A percentile compares a stretch with the other conserved stretches of the same genome.
phyloP scores from a whole-genome alignment of 2,329 filamentous ascomycete genomes.

The Xylariaceae sp. region DNA sequence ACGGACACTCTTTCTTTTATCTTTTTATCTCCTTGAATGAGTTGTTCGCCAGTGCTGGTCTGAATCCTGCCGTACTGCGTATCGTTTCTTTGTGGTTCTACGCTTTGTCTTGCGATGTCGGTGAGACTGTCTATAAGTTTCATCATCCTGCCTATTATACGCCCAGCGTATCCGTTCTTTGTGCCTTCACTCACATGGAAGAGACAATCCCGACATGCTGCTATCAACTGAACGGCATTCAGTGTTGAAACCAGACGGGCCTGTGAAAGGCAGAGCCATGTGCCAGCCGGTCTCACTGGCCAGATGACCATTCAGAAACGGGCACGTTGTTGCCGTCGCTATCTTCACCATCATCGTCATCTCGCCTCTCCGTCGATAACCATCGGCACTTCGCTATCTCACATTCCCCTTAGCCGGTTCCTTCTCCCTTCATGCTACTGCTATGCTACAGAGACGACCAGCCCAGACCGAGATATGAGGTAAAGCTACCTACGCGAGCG shows the following conservation, averaged over 20 bases:
- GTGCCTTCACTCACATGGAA: neutral
- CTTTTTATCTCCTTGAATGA: slow-evolving; percentile 6
- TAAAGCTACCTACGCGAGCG: neutral
- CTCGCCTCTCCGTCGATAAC: neutral
- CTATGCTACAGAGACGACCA: neutral
- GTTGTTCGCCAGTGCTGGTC: slow-evolving; percentile 8
- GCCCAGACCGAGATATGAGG: neutral
- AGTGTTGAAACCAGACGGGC: neutral
- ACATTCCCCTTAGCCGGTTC: neutral
- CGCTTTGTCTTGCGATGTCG: slow-evolving; percentile 3
- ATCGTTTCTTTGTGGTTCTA: slow-evolving; percentile 3
- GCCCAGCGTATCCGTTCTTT: slow-evolving; percentile 5
- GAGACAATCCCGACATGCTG: neutral
- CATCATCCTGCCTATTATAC: neutral
- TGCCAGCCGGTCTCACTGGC: neutral
- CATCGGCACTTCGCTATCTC: neutral
- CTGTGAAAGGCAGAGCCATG: neutral
- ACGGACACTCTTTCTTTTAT: too few species aligned
- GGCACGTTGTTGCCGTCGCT: neutral
- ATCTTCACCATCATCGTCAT: neutral
- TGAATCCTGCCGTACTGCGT: neutral
- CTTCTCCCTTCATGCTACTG: neutral
- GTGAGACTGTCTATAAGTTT: neutral
- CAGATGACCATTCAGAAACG: neutral
- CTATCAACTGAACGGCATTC: neutral